Evolutionary conservation across 192 early-diverging fungal species (phyloP).

Genomic region (Mortierella antarctica): DNA sequence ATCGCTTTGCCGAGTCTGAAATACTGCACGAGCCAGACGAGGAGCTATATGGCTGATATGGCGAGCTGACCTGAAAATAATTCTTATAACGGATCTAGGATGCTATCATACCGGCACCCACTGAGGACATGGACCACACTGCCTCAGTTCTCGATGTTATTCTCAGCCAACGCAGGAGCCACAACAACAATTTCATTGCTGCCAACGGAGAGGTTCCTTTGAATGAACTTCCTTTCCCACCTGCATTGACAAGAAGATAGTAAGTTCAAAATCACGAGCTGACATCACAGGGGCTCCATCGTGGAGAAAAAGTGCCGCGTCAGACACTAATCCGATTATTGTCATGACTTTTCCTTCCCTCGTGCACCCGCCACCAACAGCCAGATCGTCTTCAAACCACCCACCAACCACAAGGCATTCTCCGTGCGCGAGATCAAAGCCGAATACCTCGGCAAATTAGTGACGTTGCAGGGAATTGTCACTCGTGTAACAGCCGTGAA

Average conservation of each 20-base stretch:
- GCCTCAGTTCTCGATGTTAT: constrained; percentile 92
- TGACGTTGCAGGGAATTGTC: constrained; percentile 91
- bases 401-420: constrained; percentile 65
- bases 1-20: background rate
- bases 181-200: constrained; percentile 60
- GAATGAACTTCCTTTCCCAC: constrained; percentile 71
- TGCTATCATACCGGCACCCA: constrained; percentile 61
- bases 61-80: background rate
- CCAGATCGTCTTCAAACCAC: constrained; percentile 85
- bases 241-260: constrained; percentile 88
- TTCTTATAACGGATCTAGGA: constrained; percentile 18
- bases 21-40: too few species aligned
- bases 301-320: background rate
- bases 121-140: constrained; percentile 66
- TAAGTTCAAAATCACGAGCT: constrained; percentile 53
- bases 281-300: background rate
- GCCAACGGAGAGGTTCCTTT: constrained; percentile 50
- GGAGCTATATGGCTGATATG: background rate
- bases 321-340: background rate
- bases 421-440: constrained; percentile 92
- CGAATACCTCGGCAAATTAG: constrained; percentile 82
- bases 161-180: constrained; percentile 83
- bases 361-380: constrained; percentile 35
- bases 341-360: background rate
- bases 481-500: constrained; percentile 95